phyloP scores from a whole-genome alignment of 73 alveolate genomes.

The Paramecium tetraurelia region DNA sequence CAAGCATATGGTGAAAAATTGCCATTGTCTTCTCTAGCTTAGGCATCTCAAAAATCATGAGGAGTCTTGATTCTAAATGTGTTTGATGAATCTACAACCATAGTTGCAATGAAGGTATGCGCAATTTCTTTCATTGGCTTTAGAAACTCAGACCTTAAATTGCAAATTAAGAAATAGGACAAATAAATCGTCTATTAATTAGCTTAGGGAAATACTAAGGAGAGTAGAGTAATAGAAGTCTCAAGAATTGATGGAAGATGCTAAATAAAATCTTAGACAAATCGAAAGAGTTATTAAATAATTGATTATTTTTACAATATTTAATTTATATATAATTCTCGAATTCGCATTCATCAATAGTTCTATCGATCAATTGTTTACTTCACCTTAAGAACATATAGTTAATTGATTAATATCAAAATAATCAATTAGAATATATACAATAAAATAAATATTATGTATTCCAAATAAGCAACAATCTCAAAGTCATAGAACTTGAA shows the following conservation, averaged over 20 bases:
- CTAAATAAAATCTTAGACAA: no score
- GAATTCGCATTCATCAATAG: neutral
- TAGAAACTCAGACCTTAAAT: neutral
- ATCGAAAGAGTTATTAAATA: constrained; percentile 2
- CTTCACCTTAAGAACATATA: neutral
- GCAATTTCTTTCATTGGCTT: neutral
- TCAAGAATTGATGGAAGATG: neutral
- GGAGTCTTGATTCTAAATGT: neutral
- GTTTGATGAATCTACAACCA: neutral
- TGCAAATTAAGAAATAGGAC: neutral
- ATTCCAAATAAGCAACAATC: constrained; percentile 1
- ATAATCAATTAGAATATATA: neutral
- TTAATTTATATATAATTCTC: neutral
- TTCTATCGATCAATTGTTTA: neutral
- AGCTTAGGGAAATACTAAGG: constrained; percentile 2
- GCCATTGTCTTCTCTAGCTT: neutral
- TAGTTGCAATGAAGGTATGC: neutral
- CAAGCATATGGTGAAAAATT: neutral
- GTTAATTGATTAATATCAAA: neutral
- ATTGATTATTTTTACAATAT: neutral
- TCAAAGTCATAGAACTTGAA: neutral
- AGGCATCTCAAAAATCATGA: neutral
- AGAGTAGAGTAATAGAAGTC: neutral
- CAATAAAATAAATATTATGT: neutral
- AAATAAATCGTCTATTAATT: neutral